Evolutionary conservation across 208 protist species (phyloP), one percentile per base, ranked within the genome.

Genomic region (Trypanosoma lewisi): DNA sequence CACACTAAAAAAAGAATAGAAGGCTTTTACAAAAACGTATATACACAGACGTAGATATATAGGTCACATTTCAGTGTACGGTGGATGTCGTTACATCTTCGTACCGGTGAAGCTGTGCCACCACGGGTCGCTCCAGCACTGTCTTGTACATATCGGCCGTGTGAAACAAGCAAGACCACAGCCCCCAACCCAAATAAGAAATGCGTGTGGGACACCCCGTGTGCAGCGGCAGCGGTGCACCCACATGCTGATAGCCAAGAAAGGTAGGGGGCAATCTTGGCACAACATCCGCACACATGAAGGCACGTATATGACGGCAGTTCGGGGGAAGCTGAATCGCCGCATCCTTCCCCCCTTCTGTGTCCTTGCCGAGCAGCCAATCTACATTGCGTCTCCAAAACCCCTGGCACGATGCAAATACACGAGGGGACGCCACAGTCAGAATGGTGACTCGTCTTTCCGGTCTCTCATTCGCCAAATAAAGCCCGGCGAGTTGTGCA

Each of bases 161-260:
- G 75, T 88, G 82, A 65, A 83, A 88, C 14, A 82, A 61, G 45
- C 63, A 53, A 21, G 82, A 84, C 67, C 72, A 80, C 53, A 88
- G 68, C 47, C 82, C 78, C 75, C 78, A 85, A 27, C 58, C 75
- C 17, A 88, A 47, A 53, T 80, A 88, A 7, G 77, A 79, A 12
- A 68, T 30, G 12, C 74, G 72, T 23, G 68, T 78, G 27, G 59
- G 44, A 44, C 82, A 88, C 5, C 82, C 82, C 19, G 82, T 88
- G 59, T 82, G 68, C n/a, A 88, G 70, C 3, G 78, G 77, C 31
- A 88, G 67, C 53, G 70, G 78, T 54, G 70, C 67, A 4, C 78
- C 82, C 30, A 73, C 68, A 70, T 88, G 82, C 6, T 73, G 80
- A 65, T 80, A 88, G 36, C 70, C 63, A 17, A 88, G 56, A 51